These are phyloP conservation scores for Pseudofabraea citricarpa DNA, from an alignment of 2,329 filamentous ascomycete species.

Conservation along the genomic window DNA sequence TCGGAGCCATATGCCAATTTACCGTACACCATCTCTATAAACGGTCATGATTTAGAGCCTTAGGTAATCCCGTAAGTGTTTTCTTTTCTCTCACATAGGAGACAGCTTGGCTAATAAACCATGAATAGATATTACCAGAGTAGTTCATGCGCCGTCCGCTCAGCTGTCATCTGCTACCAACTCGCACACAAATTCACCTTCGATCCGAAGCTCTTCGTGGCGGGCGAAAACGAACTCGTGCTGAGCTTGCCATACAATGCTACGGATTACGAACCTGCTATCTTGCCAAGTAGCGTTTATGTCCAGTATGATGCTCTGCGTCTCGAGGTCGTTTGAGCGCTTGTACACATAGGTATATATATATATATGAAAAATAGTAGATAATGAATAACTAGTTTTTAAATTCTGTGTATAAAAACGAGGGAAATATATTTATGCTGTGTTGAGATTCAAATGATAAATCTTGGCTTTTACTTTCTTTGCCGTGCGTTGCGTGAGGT, in stretches of 20 bases:
- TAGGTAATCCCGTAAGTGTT: slow-evolving; percentile 50
- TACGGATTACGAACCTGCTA: slow-evolving; percentile 52
- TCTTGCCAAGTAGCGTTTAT: slow-evolving; percentile 51
- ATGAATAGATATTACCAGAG: slow-evolving; percentile 44
- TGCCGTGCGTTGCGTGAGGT: no score
- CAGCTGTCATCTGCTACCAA: slow-evolving; percentile 57
- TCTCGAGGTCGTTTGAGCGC: slow-evolving; percentile 43
- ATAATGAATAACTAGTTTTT: no score
- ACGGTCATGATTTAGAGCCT: slow-evolving; percentile 39
- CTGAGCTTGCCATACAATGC: slow-evolving; percentile 55
- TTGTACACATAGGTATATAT: no score
- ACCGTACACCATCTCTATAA: slow-evolving; percentile 44
- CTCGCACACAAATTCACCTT: slow-evolving; percentile 56
- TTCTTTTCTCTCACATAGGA: background rate
- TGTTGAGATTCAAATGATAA: no score
- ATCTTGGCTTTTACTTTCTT: no score
- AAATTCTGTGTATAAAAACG: no score
- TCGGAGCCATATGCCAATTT: slow-evolving; percentile 49
- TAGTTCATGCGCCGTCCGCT: slow-evolving; percentile 56
- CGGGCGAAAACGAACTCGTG: slow-evolving; percentile 49
- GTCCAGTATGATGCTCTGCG: slow-evolving; percentile 63
- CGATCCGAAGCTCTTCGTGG: slow-evolving; percentile 40
- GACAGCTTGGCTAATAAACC: slow-evolving; percentile 7
- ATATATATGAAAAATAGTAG: no score
- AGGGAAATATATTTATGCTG: no score